A percentile compares a stretch with the other conserved stretches of the same genome.
Evolutionary conservation across 345 rosid species (phyloP).

Genomic region (Eucalyptus curtisii): DNA sequence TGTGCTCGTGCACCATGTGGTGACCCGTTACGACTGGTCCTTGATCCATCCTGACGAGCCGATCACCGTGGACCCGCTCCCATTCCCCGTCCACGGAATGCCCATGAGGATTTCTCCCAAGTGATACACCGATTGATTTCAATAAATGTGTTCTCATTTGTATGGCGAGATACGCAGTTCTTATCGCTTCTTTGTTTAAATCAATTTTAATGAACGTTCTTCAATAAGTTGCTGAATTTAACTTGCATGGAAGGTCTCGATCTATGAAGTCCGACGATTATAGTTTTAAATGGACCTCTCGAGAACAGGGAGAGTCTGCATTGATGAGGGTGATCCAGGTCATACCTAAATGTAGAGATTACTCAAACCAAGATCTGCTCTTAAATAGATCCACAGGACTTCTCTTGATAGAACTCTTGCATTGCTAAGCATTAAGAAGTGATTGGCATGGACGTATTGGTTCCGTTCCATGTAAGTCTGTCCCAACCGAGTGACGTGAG

Average conservation of each 20-base stretch:
- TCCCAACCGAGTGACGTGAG: background rate
- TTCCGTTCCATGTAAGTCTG: background rate
- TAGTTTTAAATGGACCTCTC: background rate
- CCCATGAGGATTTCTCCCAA: conserved; percentile 49
- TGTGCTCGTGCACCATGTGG: conserved; percentile 34
- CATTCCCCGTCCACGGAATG: conserved; percentile 54
- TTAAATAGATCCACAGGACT: background rate
- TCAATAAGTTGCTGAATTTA: background rate
- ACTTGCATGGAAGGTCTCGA: background rate
- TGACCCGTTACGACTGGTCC: conserved; percentile 43
- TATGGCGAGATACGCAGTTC: background rate
- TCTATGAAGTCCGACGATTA: background rate
- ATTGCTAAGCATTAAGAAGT: background rate
- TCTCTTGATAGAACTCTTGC: background rate
- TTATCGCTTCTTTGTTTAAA: background rate
- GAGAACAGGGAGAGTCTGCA: background rate
- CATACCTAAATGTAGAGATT: background rate
- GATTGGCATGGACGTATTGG: background rate
- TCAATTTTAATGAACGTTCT: background rate
- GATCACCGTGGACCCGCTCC: conserved; percentile 60
- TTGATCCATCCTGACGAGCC: conserved; percentile 36
- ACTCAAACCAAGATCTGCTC: background rate
- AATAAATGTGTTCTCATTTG: background rate
- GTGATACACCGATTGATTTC: background rate
- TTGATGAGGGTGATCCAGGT: background rate